Evolutionary conservation across 495 filamentous ascomycete genomes (phyloP), one percentile per base, ranked within the genome.

Genomic region (Aspergillus steynii): DNA sequence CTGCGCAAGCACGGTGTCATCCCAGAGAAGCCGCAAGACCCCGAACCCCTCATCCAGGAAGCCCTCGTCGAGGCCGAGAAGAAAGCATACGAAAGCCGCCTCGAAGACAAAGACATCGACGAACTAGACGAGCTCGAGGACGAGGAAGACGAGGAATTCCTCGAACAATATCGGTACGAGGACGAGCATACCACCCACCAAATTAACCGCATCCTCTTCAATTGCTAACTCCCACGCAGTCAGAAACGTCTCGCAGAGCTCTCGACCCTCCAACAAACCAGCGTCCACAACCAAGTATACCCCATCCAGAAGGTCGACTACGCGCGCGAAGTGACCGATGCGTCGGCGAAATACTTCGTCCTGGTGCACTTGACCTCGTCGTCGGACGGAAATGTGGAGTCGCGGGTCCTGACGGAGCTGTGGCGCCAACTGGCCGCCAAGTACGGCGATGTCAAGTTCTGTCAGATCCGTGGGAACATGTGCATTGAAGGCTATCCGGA

Each of bases 401-500:
- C 92, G 2, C 83, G 89, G 34, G 74, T 96, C 2, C 70, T 97
- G 65, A 87, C 88, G 14, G 87, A 95, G 67, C 78, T 97, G n/a
- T 99, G 95, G 94, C 81, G 89, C 26, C 84, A 90, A 68, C 77
- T 93, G 60, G 95, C 95, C 15, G 74, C 72, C 58, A 91, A 91
- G 68, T 98, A 88, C 68, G 91, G 91, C 31, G 93, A 99, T 60
- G 75, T 98, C 70, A 99, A 99, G 76, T 99, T 99, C 78, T 97
- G 93, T 71, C 92, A 99, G 75, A 98, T 99, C 50, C 82, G 87
- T 65, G 95, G 86, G 2, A 88, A 93, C 68, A 87, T 96, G 84
- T 96, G 95, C 59, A 97, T 99, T 67, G 95, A 98, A 76, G 89
- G 89, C 26, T 99, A 98, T 72, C 95, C 95, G 15, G 96, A 98